These are phyloP conservation scores for Ganoderma lucidum DNA, from an alignment of 1,284 basidiomycete species.

Conservation along the genomic window DNA sequence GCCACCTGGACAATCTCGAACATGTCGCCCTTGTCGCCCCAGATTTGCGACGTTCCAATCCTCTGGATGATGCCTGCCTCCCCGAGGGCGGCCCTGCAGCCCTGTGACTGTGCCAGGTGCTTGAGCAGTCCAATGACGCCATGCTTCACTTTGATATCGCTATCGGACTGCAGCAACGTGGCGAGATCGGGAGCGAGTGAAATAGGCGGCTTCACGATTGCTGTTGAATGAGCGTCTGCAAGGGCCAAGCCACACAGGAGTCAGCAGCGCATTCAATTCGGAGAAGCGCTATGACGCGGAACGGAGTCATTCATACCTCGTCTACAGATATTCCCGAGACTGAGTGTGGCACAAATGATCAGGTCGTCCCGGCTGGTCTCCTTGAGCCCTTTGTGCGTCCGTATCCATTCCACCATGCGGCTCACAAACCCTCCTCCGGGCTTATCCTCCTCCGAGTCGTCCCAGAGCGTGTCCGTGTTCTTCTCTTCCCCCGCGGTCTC, in stretches of 20 bases:
- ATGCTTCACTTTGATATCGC: constrained; percentile 86
- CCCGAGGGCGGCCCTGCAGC: constrained; percentile 70
- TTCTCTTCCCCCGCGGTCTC: constrained; percentile 85
- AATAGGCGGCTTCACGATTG: constrained; percentile 63
- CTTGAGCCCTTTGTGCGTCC: constrained; percentile 49
- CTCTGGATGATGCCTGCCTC: constrained; percentile 69
- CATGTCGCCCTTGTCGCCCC: constrained; percentile 77
- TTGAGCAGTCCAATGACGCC: constrained; percentile 85
- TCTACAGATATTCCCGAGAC: constrained; percentile 83
- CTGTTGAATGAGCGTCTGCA: constrained; percentile 70
- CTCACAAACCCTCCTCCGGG: constrained; percentile 78
- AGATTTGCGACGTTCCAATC: constrained; percentile 74
- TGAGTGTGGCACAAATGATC: constrained; percentile 82
- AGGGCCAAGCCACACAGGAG: constrained; percentile 1
- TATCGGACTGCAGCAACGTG: constrained; percentile 45
- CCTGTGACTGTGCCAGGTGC: constrained; percentile 80
- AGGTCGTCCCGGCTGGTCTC: constrained; percentile 71
- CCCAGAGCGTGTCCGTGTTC: constrained; percentile 80
- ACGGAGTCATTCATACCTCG: constrained; percentile 59
- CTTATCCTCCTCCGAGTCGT: constrained; percentile 59
- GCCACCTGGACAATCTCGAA: constrained; percentile 88
- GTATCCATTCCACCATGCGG: constrained; percentile 83
- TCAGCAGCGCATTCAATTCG: constrained; percentile 20
- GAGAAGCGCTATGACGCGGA: constrained; percentile 15
- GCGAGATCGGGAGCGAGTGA: constrained; percentile 54